These are phyloP conservation scores for Vachellia collinsii DNA, from an alignment of 306 rosid species.

Conservation along the genomic window DNA sequence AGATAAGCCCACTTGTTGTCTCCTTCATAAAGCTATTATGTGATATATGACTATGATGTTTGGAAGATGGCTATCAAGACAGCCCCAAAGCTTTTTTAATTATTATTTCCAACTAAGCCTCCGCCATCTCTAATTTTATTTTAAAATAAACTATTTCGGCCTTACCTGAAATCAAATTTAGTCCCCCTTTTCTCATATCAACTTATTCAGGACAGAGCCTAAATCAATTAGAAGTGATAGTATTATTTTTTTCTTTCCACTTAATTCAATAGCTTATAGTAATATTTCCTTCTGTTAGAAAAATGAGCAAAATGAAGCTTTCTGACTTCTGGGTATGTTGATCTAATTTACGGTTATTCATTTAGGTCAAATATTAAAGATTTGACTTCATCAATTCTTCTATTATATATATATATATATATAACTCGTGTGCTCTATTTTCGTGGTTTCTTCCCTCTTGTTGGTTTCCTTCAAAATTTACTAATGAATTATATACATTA, in stretches of 20 bases:
- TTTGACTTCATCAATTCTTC: too few species aligned
- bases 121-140: neutral
- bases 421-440: too few species aligned
- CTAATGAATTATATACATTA: too few species aligned
- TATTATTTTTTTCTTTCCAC: neutral
- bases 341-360: too few species aligned
- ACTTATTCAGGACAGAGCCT: neutral
- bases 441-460: too few species aligned
- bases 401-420: too few species aligned
- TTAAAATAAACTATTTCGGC: neutral
- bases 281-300: neutral
- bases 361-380: neutral
- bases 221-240: neutral
- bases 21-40: constrained; percentile 7
- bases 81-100: neutral
- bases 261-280: neutral
- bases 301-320: too few species aligned
- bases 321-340: too few species aligned
- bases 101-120: neutral
- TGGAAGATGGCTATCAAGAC: neutral
- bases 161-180: neutral
- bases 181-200: too few species aligned
- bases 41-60: neutral
- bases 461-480: too few species aligned
- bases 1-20: constrained; percentile 8